These are phyloP conservation scores for Polytrichum commune DNA, from an alignment of 225 moss, liverwort and hornwort species.

Conservation along the genomic window DNA sequence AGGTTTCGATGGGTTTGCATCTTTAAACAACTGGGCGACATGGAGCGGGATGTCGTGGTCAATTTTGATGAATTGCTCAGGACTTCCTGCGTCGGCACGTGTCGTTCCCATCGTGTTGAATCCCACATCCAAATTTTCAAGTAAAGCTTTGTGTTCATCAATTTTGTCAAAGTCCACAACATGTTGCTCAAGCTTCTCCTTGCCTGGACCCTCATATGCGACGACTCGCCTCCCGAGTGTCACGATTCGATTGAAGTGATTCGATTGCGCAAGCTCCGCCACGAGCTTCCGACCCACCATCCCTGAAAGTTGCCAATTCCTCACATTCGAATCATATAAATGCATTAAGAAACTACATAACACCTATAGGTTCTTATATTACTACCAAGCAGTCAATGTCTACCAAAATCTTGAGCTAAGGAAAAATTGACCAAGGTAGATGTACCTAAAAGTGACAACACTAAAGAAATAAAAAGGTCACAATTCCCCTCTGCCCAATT, in stretches of 20 bases:
- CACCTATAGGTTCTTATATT: background rate
- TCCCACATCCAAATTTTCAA: constrained; percentile 46
- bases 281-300: constrained; percentile 53
- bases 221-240: constrained; percentile 46
- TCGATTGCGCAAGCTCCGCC: constrained; percentile 53
- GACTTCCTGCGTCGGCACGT: constrained; percentile 38
- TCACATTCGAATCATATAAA: background rate
- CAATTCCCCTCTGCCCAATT: too few relatives aligned
- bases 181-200: constrained; percentile 61
- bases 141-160: constrained; percentile 44
- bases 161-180: constrained; percentile 58
- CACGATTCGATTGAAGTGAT: constrained; percentile 39
- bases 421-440: background rate
- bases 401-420: background rate
- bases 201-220: constrained; percentile 52
- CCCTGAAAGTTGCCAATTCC: constrained; percentile 14
- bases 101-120: constrained; percentile 60
- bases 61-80: constrained; percentile 50
- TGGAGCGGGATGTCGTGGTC: constrained; percentile 49
- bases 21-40: constrained; percentile 51
- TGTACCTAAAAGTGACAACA: background rate
- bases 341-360: background rate
- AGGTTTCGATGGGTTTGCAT: constrained; percentile 40
- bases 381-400: background rate
- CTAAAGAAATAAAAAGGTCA: too few relatives aligned